Evolutionary conservation across 371 early-diverging fungal species (phyloP).

Genomic region (Saksenaea vasiformis): DNA sequence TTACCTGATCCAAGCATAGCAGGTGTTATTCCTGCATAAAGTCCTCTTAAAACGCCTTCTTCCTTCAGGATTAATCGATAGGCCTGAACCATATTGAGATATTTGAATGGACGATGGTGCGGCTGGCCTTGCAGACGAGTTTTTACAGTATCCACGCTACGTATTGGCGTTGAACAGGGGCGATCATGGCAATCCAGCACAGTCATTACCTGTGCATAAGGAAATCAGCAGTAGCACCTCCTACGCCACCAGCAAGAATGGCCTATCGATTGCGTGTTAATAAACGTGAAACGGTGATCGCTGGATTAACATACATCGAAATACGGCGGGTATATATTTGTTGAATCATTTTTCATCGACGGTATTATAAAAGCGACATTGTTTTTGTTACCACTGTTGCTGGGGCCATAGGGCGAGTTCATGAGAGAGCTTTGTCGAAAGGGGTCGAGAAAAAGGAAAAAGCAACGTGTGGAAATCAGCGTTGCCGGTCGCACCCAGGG

Average conservation of each 20-base stretch:
- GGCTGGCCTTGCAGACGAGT: slow-evolving; percentile 75
- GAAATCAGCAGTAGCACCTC: slow-evolving; percentile 73
- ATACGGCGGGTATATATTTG: slow-evolving; percentile 44
- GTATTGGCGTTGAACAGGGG: background rate
- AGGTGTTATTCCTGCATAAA: slow-evolving; percentile 75
- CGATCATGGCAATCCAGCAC: background rate
- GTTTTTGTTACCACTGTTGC: background rate
- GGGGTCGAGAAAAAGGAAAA: background rate
- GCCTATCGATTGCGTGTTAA: slow-evolving; percentile 38
- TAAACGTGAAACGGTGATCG: background rate
- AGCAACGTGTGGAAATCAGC: too few species aligned
- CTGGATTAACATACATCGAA: slow-evolving; percentile 38
- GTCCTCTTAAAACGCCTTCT: slow-evolving; percentile 72
- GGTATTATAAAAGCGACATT: slow-evolving; percentile 23
- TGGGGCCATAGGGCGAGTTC: background rate
- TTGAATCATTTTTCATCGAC: slow-evolving; percentile 27
- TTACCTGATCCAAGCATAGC: slow-evolving; percentile 77
- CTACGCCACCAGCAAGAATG: slow-evolving; percentile 71
- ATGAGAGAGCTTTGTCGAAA: background rate
- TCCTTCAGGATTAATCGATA: slow-evolving; percentile 64
- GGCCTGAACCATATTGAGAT: slow-evolving; percentile 67
- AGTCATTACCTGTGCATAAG: slow-evolving; percentile 69
- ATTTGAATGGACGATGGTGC: slow-evolving; percentile 54
- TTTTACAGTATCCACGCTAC: slow-evolving; percentile 77
- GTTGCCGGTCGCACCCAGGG: too few species aligned